Evolutionary conservation across 2,329 filamentous ascomycete genomes (phyloP), one percentile per base, ranked within the genome.

Genomic region (Colletotrichum camelliae): DNA sequence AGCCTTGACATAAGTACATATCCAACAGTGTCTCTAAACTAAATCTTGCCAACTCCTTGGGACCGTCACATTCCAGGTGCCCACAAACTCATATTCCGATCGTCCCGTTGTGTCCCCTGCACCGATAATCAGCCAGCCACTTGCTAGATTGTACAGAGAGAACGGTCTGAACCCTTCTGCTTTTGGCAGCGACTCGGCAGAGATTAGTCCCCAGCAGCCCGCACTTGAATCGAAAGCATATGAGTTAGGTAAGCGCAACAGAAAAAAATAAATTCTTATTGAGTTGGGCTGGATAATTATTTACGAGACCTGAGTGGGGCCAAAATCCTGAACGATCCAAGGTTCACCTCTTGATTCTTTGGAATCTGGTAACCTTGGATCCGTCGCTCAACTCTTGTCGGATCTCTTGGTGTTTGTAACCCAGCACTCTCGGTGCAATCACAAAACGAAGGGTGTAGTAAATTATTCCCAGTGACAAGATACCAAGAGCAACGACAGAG

Each of bases 351-450:
- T 57, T 27, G 9, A 77, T 33, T 18, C 71, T 77, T 8, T 57
- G 61, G n/a, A 77, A 77, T 31, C 71, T 57, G 8, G 71, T 77
- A 18, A 77, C 55, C 16, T 43, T 64, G 12, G 74, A 77, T 13
- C 71, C 74, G 27, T 76, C 71, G 29, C 74, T 74, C 5, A 77
- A 62, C n/a, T 68, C 71, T 29, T 77, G 66, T 27, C 70, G 66
- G 7, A 74, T 67, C 12, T 70, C 27, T 13, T 29, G 33, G 18
- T 76, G 71, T 29, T 55, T 70, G 18, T 76, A 74, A 2, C 71
- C 66, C 15, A 76, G 67, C 12, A 67, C 10, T 9, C 18, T 61
- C 6, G 74, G 74, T 7, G 35, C 39, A 13, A 74, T 4, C 3
- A 70, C 62, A 10, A 76, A 76, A 2, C 71, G 60, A 12, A 74